Conservation (phyloP, 768 basidiomycete genomes). For the Lyophyllum atratum region DNA sequence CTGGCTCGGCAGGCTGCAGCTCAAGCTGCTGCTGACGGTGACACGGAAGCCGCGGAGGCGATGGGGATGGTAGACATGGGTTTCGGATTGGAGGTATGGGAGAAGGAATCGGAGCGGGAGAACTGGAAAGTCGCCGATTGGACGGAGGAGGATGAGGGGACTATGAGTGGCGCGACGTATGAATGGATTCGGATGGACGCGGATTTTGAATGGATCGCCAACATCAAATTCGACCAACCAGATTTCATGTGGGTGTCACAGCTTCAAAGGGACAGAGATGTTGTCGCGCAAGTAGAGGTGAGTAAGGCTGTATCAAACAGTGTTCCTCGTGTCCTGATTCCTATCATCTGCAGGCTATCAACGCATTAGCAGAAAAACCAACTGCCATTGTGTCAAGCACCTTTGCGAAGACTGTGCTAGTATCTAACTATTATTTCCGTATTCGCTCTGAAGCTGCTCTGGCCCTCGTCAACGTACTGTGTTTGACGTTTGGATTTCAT, state of each 20-base stretch:
- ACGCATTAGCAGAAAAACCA: constrained; percentile 79
- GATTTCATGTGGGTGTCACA: constrained; percentile 99
- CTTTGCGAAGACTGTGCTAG: constrained; percentile 90
- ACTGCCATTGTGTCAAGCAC: constrained; percentile 88
- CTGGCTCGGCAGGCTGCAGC: constrained; percentile 91
- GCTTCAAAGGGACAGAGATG: constrained; percentile 92
- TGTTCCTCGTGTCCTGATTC: background rate
- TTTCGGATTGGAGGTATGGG: constrained; percentile 94
- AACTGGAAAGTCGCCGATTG: constrained; percentile 98
- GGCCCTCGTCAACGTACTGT: constrained; percentile 78
- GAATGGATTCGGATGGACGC: constrained; percentile 99
- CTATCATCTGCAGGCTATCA: constrained; percentile 69
- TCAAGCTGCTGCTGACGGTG: constrained; percentile 90
- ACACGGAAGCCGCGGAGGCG: constrained; percentile 88
- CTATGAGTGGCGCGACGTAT: constrained; percentile 94
- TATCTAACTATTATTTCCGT: constrained; percentile 94
- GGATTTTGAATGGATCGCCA: constrained; percentile 99
- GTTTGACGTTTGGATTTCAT: constrained; percentile 1
- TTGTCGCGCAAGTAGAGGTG: constrained; percentile 96
- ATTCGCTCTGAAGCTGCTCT: constrained; percentile 93
- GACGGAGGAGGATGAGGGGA: constrained; percentile 94
- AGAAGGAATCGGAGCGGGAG: constrained; percentile 89
- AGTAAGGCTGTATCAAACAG: constrained; percentile 22
- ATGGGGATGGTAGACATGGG: constrained; percentile 95
- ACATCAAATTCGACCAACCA: constrained; percentile 88